Conservation (phyloP, 2,329 filamentous ascomycete genomes). For the Fusarium sp. region DNA sequence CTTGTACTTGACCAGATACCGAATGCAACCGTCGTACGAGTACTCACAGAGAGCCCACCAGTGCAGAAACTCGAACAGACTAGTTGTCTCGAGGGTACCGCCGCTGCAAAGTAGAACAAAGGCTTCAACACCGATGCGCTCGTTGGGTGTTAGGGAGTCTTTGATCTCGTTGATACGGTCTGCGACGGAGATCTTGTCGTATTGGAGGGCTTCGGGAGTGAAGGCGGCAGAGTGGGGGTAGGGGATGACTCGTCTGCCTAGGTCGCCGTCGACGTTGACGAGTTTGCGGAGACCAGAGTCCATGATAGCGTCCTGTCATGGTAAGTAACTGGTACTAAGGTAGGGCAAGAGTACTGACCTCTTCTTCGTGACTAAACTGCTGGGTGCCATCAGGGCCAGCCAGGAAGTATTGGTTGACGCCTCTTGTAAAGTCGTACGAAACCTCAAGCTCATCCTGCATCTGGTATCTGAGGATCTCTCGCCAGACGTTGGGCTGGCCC, state of each 20-base stretch:
- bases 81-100: constrained; percentile 55
- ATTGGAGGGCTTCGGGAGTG: constrained; percentile 49
- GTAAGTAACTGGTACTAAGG: neutral
- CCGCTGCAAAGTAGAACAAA: constrained; percentile 59
- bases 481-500: constrained; percentile 57
- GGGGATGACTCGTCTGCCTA: constrained; percentile 53
- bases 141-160: constrained; percentile 53
- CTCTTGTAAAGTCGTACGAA: constrained; percentile 55
- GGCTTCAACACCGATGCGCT: constrained; percentile 53
- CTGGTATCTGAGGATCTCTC: constrained; percentile 59
- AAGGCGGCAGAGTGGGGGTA: constrained; percentile 54
- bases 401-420: constrained; percentile 57
- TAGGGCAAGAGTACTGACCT: constrained; percentile 40
- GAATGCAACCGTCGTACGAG: constrained; percentile 53
- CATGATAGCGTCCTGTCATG: constrained; percentile 44
- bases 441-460: constrained; percentile 55
- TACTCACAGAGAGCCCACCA: constrained; percentile 61
- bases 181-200: constrained; percentile 54
- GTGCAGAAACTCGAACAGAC: constrained; percentile 61
- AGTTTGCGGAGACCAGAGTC: constrained; percentile 55
- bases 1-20: constrained; percentile 57
- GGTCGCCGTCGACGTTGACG: constrained; percentile 58
- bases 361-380: constrained; percentile 57
- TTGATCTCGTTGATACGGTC: constrained; percentile 58
- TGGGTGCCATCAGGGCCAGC: constrained; percentile 45